A percentile compares a stretch with the other conserved stretches of the same genome.
Evolutionary conservation across 2,329 filamentous ascomycete species (phyloP).

Genomic region (Verticillium klebahnii): DNA sequence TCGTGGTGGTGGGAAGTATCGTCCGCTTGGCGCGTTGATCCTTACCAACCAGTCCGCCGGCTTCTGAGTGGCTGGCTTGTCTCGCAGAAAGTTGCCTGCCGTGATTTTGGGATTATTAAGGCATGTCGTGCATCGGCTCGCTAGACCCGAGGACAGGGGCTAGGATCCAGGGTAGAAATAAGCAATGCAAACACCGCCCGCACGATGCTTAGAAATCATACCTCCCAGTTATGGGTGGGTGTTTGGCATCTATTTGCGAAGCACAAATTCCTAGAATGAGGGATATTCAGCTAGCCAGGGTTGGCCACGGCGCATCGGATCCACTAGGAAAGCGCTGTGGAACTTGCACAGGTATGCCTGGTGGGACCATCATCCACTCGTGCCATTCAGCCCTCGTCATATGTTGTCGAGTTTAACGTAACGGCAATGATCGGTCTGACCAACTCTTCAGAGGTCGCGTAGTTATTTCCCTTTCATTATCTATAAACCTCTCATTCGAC

Average conservation of each 20-base stretch:
- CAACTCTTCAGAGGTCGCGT: no score
- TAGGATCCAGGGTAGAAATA: neutral
- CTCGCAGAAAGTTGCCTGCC: neutral
- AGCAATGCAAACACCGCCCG: neutral
- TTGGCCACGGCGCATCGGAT: neutral
- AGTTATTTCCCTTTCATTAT: no score
- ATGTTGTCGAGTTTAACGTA: no score
- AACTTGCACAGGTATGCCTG: slow-evolving; percentile 5
- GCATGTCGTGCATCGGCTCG: neutral
- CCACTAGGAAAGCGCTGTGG: neutral
- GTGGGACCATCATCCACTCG: no score
- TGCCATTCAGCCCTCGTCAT: no score
- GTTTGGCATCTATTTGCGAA: neutral
- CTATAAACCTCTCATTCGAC: no score
- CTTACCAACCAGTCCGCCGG: no score
- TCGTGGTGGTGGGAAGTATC: no score
- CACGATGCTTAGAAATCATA: neutral
- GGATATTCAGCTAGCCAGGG: no score
- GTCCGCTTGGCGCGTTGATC: no score
- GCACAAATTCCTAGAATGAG: neutral
- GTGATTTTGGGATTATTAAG: neutral
- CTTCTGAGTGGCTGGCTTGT: neutral
- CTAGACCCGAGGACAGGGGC: neutral
- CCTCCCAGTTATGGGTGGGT: neutral
- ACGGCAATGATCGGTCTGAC: no score